phyloP scores from a whole-genome alignment of 139 green algal genomes.

The Tetradesmus lagerheimii region DNA sequence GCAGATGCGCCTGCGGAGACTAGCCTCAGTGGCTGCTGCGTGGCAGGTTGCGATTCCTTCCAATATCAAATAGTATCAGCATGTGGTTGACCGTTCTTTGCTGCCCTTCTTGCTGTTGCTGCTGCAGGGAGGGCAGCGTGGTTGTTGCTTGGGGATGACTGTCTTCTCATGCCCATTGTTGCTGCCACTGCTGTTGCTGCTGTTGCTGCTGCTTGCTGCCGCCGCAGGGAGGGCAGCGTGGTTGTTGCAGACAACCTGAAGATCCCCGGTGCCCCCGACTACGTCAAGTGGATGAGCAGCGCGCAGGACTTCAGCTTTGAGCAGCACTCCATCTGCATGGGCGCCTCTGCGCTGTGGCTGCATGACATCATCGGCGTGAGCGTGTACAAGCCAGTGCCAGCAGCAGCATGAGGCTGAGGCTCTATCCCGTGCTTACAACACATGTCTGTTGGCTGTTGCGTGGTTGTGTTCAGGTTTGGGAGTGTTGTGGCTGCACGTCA shows the following conservation, averaged over 20 bases:
- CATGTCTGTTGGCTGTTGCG: not conserved
- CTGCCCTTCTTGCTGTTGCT: not conserved
- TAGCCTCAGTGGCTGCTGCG: too few relatives aligned
- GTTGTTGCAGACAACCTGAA: conserved; percentile 35
- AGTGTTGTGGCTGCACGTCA: conserved; percentile 32
- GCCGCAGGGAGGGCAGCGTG: conserved; percentile 20
- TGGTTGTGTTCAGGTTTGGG: not conserved
- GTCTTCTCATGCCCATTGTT: too few relatives aligned
- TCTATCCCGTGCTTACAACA: not conserved
- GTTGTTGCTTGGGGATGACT: too few relatives aligned
- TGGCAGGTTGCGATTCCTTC: too few relatives aligned
- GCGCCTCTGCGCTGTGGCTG: conserved; percentile 33
- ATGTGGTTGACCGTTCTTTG: not conserved
- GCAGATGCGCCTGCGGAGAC: too few relatives aligned
- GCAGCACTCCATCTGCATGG: conserved; percentile 18
- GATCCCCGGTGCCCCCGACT: conserved; percentile 27
- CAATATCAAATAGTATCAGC: too few relatives aligned
- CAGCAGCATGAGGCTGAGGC: not conserved
- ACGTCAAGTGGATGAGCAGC: conserved; percentile 15
- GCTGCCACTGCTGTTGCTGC: not conserved
- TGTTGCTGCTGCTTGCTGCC: not conserved
- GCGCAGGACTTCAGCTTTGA: not conserved
- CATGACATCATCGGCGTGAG: conserved; percentile 36
- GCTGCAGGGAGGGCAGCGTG: conserved; percentile 14
- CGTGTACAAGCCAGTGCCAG: not conserved